Conservation (phyloP, 2,329 filamentous ascomycete genomes). For the Trichoderma brevicompactum region DNA sequence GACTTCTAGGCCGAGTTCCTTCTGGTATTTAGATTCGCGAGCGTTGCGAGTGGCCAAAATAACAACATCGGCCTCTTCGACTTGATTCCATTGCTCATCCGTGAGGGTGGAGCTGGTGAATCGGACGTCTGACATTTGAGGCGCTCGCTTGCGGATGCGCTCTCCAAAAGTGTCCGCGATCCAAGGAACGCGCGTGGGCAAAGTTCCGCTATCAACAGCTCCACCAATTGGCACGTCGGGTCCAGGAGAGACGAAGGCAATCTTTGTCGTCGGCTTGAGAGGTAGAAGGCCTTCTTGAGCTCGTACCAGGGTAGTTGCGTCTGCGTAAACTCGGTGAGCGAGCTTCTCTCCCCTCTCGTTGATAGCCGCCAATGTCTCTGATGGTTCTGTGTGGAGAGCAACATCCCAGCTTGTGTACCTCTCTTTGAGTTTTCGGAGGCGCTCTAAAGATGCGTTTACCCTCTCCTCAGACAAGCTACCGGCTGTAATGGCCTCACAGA, state of each 20-base stretch:
- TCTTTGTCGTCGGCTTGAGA: slow-evolving; percentile 29
- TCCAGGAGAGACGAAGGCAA: slow-evolving; percentile 36
- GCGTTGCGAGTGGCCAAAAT: slow-evolving; percentile 37
- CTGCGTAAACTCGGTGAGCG: slow-evolving; percentile 32
- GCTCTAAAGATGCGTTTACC: slow-evolving; percentile 32
- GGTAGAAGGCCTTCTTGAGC: slow-evolving; percentile 31
- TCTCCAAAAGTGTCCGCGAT: slow-evolving; percentile 34
- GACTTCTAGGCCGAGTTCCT: slow-evolving; percentile 33
- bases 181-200: slow-evolving; percentile 37
- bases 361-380: slow-evolving; percentile 28
- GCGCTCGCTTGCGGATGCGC: slow-evolving; percentile 30
- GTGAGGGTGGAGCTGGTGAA: slow-evolving; percentile 33
- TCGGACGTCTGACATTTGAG: slow-evolving; percentile 32
- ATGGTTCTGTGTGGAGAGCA: slow-evolving; percentile 28
- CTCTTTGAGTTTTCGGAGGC: slow-evolving; percentile 33
- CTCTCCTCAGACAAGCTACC: slow-evolving; percentile 30
- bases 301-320: slow-evolving; percentile 34
- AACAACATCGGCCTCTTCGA: slow-evolving; percentile 34
- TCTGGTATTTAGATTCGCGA: slow-evolving; percentile 35
- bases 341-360: slow-evolving; percentile 31
- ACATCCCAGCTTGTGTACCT: slow-evolving; percentile 35
- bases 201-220: slow-evolving; percentile 34
- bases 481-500: slow-evolving; percentile 33
- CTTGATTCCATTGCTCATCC: slow-evolving; percentile 31
- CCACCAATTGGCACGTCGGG: slow-evolving; percentile 35